Base-by-base conservation (phyloP, 2,329 filamentous ascomycete genomes). In the Apiospora koreana region DNA sequence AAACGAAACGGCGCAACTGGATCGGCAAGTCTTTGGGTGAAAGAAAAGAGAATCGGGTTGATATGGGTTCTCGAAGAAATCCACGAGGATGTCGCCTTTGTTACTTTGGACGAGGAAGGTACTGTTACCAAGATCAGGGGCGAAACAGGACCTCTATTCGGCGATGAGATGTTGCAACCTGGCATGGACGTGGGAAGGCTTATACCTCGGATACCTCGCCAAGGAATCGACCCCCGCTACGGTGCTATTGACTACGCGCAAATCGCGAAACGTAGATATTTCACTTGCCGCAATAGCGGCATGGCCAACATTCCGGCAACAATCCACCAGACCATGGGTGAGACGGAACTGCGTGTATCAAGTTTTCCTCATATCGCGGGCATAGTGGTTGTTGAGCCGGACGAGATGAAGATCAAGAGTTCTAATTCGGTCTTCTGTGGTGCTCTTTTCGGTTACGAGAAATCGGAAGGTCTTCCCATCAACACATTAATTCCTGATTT, bases 61-160 rank as follows among this genome's bases (percentile, higher is more conserved):
- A 98, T 99, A 71, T 99, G 96, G 96, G 96, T 99, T 10, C 83
- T 99, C 2, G 96, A 99, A 80, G 96, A 99, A 81, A 98, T 99
- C 72, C 94, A 95, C 69, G 96, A 99, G 81, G 95, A 99, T 79
- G 91, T 96, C 48, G 94, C 93, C 4, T 88, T 90, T 72, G 82
- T 99, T 58, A 87, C 86, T 14, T 86, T 97, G 25, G 93, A 97
- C 77, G 91, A 94, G 70, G 91, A 94, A 38, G 94, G 94, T 54
- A 86, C 88, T 58, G 88, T 98, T 23, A 86, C 89, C 38, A 89
- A 87, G 68, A 86, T 93, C 46, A 86, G 87, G 2, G 95, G 95
- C n/a, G 88, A 92, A n/a, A 88, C 89, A n/a, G 89, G 91, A 70
- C 88, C 92, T 28, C 97, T 98, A 68, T 99, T 95, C 92, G 95